Evolutionary conservation across 169 alveolate species (phyloP).

Genomic region (Perkinsus chesapeaki): DNA sequence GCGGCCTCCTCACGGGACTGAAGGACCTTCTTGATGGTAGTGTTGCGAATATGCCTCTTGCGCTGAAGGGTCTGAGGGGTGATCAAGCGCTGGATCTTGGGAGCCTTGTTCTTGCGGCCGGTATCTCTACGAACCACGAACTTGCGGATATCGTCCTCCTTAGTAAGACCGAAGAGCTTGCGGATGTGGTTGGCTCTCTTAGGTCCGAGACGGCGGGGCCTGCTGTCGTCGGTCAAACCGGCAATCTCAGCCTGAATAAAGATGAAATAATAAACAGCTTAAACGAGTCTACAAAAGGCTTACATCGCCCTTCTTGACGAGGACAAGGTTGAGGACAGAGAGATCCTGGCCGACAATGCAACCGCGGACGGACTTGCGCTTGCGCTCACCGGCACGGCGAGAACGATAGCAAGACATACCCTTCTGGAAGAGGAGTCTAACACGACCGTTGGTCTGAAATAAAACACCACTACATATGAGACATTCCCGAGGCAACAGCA

Average conservation of each 20-base stretch:
- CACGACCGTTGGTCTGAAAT: slow-evolving; percentile 55
- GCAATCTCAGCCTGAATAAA: slow-evolving; percentile 73
- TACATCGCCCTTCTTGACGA: slow-evolving; percentile 92
- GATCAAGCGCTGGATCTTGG: slow-evolving; percentile 97
- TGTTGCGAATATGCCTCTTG: slow-evolving; percentile 47
- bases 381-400: slow-evolving; percentile 94
- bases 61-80: slow-evolving; percentile 97
- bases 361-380: slow-evolving; percentile 98
- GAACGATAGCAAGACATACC: slow-evolving; percentile 89
- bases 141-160: slow-evolving; percentile 89
- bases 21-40: slow-evolving; percentile 18
- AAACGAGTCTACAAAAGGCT: background rate
- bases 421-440: slow-evolving; percentile 70
- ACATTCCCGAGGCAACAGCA: background rate
- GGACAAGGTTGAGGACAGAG: slow-evolving; percentile 87
- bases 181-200: slow-evolving; percentile 93
- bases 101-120: slow-evolving; percentile 90
- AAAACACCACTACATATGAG: no score
- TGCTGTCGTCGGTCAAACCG: slow-evolving; percentile 92
- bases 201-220: slow-evolving; percentile 99
- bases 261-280: background rate
- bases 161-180: slow-evolving; percentile 81
- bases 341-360: slow-evolving; percentile 98
- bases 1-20: slow-evolving; percentile 23
- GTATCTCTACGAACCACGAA: slow-evolving; percentile 81